Evolutionary conservation across 2,329 filamentous ascomycete genomes (phyloP), one percentile per base, ranked within the genome.

Genomic region (Claviceps sp.): DNA sequence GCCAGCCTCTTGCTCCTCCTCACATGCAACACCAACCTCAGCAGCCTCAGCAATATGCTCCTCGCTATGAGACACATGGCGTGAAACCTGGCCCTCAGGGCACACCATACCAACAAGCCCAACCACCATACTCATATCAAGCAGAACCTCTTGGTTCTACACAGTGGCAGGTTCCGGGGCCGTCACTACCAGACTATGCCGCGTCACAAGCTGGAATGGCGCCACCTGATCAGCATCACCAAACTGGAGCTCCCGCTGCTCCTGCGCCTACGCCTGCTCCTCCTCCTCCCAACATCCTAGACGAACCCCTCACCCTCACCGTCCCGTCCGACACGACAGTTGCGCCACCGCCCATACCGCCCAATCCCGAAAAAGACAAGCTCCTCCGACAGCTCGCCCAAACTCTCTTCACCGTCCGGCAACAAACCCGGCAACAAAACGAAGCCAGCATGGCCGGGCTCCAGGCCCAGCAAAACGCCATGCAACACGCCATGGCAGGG

Each of bases 321-420:
- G 69, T 77, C 13, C 73, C 78, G 2, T 67, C 72, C 1, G 65
- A 70, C 4, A 69, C 72, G 0, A 70, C 75, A 22, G 64, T 81
- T 7, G 76, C 84, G 5, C 81, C 89, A 1, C 91, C 93, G 0
- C 90, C 91, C 0, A 89, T 96, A 36, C 91, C 93, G 0, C 90
- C 89, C 0, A 98, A 98, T 61, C 93, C 93, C 0, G 89, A 97
- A 68, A 96, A 95, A 65, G 89, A 97, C 66, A 84, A 86, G 20
- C 78, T 97, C 16, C 76, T 95, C 3, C 77, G 78, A 50, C 85
- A 89, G 45, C 77, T 97, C 34, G 89, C 84, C 38, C 73, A 77
- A 52, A 79, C 82, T 0, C 72, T 97, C 3, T 74, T 82, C 51
- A 71, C 78, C 41, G 82, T 87, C 56, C 82, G 90, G 16, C 80